phyloP scores from a whole-genome alignment of 768 basidiomycete genomes.

The Mycena crocata region DNA sequence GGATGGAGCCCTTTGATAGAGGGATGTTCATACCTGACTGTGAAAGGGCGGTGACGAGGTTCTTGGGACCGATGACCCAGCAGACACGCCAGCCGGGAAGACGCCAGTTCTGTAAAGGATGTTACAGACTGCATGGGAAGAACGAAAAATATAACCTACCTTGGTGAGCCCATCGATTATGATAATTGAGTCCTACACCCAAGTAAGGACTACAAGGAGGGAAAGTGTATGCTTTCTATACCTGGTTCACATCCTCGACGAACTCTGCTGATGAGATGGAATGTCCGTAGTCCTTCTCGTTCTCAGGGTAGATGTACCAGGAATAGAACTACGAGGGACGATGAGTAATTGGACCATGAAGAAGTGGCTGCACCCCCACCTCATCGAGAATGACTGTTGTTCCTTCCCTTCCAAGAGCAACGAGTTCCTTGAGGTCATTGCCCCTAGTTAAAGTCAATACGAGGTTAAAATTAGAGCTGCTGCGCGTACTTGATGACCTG shows the following conservation, averaged over 20 bases:
- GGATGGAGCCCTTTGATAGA: slow-evolving; percentile 5
- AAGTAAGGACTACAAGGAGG: slow-evolving; percentile 4
- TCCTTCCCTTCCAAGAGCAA: slow-evolving; percentile 76
- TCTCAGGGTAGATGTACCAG: slow-evolving; percentile 93
- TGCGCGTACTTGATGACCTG: slow-evolving; percentile 70
- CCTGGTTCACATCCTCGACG: slow-evolving; percentile 87
- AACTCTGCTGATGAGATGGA: slow-evolving; percentile 87
- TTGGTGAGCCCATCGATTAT: slow-evolving; percentile 96
- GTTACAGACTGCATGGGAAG: not conserved
- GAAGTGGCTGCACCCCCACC: slow-evolving; percentile 48
- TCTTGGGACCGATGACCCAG: slow-evolving; percentile 94
- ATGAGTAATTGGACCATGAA: slow-evolving; percentile 13
- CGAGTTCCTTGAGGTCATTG: slow-evolving; percentile 84
- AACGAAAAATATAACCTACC: slow-evolving; percentile 49
- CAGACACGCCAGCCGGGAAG: slow-evolving; percentile 95
- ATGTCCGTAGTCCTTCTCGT: slow-evolving; percentile 77
- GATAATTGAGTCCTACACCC: slow-evolving; percentile 74
- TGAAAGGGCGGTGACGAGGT: slow-evolving; percentile 88
- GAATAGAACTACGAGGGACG: slow-evolving; percentile 84
- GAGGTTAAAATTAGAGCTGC: not conserved
- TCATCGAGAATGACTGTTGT: slow-evolving; percentile 90
- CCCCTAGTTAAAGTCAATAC: slow-evolving; percentile 58
- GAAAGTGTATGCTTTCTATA: slow-evolving; percentile 38
- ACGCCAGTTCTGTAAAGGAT: slow-evolving; percentile 82
- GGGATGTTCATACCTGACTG: slow-evolving; percentile 70